Percentiles rank a stretch among this genome's conserved stretches.
phyloP scores from a whole-genome alignment of 345 rosid genomes.

The Litchi chinensis region DNA sequence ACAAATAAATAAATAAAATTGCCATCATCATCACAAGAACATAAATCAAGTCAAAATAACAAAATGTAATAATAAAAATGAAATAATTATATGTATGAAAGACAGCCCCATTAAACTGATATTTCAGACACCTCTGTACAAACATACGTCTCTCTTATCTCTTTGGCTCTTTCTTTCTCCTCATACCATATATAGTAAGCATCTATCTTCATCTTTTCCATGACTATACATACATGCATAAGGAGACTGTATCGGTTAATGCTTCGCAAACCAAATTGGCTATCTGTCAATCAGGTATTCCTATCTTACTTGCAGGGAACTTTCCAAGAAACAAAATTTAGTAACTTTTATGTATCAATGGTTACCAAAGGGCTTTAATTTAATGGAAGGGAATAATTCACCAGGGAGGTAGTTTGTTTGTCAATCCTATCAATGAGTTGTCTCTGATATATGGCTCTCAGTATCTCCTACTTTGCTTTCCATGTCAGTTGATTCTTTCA shows the following conservation, averaged over 20 bases:
- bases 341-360: conserved; percentile 14
- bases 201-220: not conserved
- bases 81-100: conserved; percentile 6
- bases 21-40: conserved; percentile 14
- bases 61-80: not conserved
- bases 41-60: conserved; percentile 5
- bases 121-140: conserved; percentile 27
- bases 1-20: not conserved
- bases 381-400: conserved; percentile 17
- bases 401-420: conserved; percentile 14
- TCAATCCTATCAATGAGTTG: conserved; percentile 38
- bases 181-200: too few relatives aligned
- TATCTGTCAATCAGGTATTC: not conserved
- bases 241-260: not conserved
- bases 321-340: conserved; percentile 21
- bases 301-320: conserved; percentile 8
- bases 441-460: conserved; percentile 37
- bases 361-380: conserved; percentile 20
- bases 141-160: not conserved
- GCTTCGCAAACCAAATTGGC: conserved; percentile 17
- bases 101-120: not conserved
- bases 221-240: not conserved
- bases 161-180: not conserved
- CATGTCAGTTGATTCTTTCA: conserved; percentile 52
- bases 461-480: conserved; percentile 43